A percentile compares a stretch with the other conserved stretches of the same genome.
Evolutionary conservation across 768 basidiomycete species (phyloP).

Genomic region (Thelephora aurantiotincta): DNA sequence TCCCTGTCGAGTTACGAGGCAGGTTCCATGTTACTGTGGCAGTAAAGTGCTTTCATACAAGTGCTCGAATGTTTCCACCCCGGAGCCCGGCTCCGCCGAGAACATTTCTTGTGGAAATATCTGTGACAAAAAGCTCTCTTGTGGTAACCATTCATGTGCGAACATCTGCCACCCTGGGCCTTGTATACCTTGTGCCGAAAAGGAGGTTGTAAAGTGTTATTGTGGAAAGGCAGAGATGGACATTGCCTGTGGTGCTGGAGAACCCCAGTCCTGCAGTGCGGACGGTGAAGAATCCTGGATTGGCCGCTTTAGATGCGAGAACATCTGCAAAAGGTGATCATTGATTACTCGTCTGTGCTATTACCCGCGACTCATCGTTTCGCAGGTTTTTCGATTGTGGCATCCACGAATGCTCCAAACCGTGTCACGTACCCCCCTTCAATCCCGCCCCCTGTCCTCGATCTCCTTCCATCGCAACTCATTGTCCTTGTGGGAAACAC

Average conservation of each 20-base stretch:
- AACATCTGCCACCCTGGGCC: slow-evolving; percentile 62
- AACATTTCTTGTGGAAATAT: slow-evolving; percentile 23
- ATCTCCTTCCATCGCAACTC: slow-evolving; percentile 50
- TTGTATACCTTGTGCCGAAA: slow-evolving; percentile 51
- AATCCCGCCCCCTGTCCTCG: slow-evolving; percentile 51
- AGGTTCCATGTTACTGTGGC: slow-evolving; percentile 68
- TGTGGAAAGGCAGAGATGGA: slow-evolving; percentile 58
- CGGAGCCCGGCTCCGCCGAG: slow-evolving; percentile 9
- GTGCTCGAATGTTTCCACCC: slow-evolving; percentile 31
- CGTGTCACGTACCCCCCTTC: slow-evolving; percentile 65
- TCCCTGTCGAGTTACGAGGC: slow-evolving; percentile 73
- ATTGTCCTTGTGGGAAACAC: slow-evolving; percentile 75
- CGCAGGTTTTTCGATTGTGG: slow-evolving; percentile 61
- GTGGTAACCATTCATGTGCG: slow-evolving; percentile 61
- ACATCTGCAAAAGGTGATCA: slow-evolving; percentile 41
- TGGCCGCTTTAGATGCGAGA: slow-evolving; percentile 51
- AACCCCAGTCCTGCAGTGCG: slow-evolving; percentile 25
- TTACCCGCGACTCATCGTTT: slow-evolving; percentile 2
- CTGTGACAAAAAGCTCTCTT: slow-evolving; percentile 36
- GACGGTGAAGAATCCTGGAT: slow-evolving; percentile 37
- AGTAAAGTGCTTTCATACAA: slow-evolving; percentile 41
- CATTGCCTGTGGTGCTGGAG: slow-evolving; percentile 56
- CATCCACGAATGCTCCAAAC: slow-evolving; percentile 53
- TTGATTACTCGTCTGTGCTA: not conserved
- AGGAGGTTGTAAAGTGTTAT: slow-evolving; percentile 51